Percentiles rank a stretch among this genome's conserved stretches.
Conservation (phyloP, 768 basidiomycete species). For the Leccinum olivaceopallidum region DNA sequence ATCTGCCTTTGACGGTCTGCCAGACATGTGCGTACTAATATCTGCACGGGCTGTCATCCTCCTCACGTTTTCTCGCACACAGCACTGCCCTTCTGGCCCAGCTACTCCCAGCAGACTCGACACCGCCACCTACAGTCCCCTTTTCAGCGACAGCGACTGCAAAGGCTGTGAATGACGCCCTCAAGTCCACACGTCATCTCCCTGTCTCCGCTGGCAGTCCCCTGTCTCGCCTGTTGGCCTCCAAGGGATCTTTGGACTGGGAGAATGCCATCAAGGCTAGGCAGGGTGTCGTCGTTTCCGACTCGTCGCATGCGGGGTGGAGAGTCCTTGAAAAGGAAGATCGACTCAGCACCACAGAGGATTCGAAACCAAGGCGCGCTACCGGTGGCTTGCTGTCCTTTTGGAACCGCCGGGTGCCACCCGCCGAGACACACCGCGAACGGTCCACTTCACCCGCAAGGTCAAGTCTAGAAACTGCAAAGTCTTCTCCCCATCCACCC, state of each 20-base stretch:
- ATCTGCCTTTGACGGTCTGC: conserved; percentile 48
- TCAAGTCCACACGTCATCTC: conserved; percentile 64
- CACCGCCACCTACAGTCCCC: conserved; percentile 47
- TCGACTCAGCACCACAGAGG: conserved; percentile 32
- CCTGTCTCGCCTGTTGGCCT: conserved; percentile 64
- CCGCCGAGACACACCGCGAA: conserved; percentile 23
- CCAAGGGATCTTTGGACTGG: conserved; percentile 78
- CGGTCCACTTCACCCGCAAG: conserved; percentile 26
- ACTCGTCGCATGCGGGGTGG: conserved; percentile 70
- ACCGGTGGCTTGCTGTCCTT: conserved; percentile 69
- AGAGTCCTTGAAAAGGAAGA: conserved; percentile 61
- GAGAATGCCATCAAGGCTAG: conserved; percentile 62
- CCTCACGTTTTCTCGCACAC: not conserved
- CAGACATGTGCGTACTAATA: conserved; percentile 54
- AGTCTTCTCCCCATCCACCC: conserved; percentile 10
- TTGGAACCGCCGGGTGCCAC: conserved; percentile 51
- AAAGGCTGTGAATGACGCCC: conserved; percentile 58
- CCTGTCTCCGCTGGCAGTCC: conserved; percentile 59
- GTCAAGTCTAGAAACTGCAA: conserved; percentile 33
- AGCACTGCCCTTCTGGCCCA: conserved; percentile 44
- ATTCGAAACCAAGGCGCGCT: conserved; percentile 48
- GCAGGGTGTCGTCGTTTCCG: conserved; percentile 44
- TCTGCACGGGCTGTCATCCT: conserved; percentile 1
- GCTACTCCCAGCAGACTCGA: conserved; percentile 51
- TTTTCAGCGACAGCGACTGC: conserved; percentile 58